Evolutionary conservation across 441 rosid genomes (phyloP).

Genomic region (Pelargonium myrrhifolium): DNA sequence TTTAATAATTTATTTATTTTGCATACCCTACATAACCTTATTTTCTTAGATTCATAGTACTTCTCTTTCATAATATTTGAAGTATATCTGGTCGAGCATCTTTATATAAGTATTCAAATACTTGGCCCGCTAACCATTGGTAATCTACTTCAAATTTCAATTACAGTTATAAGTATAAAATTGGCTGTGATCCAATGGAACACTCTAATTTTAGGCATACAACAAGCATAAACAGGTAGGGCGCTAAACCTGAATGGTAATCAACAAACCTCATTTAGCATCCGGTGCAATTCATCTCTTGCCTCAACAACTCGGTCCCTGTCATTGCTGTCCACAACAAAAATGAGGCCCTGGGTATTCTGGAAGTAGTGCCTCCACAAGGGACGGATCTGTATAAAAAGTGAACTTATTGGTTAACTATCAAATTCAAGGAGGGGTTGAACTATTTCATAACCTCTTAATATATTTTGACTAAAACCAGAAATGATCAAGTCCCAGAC

Average conservation of each 20-base stretch:
- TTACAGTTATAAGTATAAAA: too few relatives aligned
- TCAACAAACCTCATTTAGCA: constrained; percentile 21
- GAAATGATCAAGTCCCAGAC: too few relatives aligned
- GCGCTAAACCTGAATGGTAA: neutral
- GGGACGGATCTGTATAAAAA: constrained; percentile 21
- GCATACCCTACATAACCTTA: neutral
- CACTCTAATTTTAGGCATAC: neutral
- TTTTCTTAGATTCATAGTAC: neutral
- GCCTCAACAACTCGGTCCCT: constrained; percentile 25
- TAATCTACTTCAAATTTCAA: too few relatives aligned
- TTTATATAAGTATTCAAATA: too few relatives aligned
- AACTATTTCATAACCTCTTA: too few relatives aligned
- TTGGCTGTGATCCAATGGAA: neutral
- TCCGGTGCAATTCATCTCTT: constrained; percentile 26
- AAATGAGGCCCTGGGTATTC: constrained; percentile 26
- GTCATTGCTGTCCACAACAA: constrained; percentile 28
- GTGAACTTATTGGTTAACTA: neutral
- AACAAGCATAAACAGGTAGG: neutral
- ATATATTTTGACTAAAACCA: too few relatives aligned
- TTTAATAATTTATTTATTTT: neutral
- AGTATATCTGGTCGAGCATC: neutral
- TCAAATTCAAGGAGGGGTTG: neutral
- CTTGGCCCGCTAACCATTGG: too few relatives aligned
- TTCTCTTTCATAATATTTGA: neutral
- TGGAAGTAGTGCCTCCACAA: constrained; percentile 30